phyloP scores from a whole-genome alignment of 768 basidiomycete species.

The Leccinum fibrillosum region DNA sequence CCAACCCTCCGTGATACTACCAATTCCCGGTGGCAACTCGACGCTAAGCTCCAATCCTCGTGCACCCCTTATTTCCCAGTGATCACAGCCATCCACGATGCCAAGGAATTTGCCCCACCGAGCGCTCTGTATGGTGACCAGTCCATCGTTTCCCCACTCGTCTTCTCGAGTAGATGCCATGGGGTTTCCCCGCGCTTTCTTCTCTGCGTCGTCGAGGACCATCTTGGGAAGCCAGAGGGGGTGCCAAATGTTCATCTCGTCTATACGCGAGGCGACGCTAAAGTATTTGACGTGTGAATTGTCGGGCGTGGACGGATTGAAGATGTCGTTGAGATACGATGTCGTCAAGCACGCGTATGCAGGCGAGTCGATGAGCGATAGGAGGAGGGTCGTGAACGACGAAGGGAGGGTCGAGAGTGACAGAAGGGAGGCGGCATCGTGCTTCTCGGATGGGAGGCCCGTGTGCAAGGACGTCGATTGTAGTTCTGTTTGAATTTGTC shows the following conservation, averaged over 20 bases:
- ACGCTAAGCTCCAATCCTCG: slow-evolving; percentile 69
- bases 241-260: slow-evolving; percentile 73
- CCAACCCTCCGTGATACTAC: slow-evolving; percentile 40
- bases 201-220: slow-evolving; percentile 84
- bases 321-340: slow-evolving; percentile 68
- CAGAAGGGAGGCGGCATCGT: slow-evolving; percentile 37
- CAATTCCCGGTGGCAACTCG: slow-evolving; percentile 54
- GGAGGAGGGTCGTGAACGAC: slow-evolving; percentile 81
- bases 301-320: slow-evolving; percentile 82
- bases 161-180: slow-evolving; percentile 39
- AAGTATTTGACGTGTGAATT: slow-evolving; percentile 86
- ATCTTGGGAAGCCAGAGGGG: slow-evolving; percentile 97
- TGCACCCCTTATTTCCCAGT: slow-evolving; percentile 94
- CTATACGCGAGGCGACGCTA: slow-evolving; percentile 80
- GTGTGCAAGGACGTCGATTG: not conserved
- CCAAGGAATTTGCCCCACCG: slow-evolving; percentile 97
- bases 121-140: slow-evolving; percentile 89
- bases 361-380: slow-evolving; percentile 90
- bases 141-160: slow-evolving; percentile 85
- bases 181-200: slow-evolving; percentile 47
- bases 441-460: slow-evolving; percentile 14
- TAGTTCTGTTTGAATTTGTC: not conserved
- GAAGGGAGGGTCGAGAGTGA: slow-evolving; percentile 70
- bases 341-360: slow-evolving; percentile 95
- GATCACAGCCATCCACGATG: slow-evolving; percentile 84